These are phyloP conservation scores for Fraxinus xanthoxyloides DNA, from an alignment of 305 asterid genomes.

Conservation along the genomic window DNA sequence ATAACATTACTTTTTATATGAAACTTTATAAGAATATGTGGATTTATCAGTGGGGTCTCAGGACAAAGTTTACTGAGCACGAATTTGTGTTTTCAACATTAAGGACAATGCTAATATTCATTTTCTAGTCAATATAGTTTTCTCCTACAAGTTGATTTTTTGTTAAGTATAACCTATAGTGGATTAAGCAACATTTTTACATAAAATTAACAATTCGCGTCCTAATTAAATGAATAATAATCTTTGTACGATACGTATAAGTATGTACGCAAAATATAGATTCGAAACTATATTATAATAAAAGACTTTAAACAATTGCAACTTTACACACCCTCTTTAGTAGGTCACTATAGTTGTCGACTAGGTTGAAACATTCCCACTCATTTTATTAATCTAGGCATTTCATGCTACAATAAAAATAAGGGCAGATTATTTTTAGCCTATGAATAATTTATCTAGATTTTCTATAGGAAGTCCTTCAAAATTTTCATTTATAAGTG, in stretches of 20 bases:
- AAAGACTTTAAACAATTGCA: background rate
- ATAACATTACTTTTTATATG: background rate
- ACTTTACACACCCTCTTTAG: background rate
- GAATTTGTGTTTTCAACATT: background rate
- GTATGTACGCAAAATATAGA: background rate
- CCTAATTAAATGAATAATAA: too few relatives aligned
- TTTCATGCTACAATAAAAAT: background rate
- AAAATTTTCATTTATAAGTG: background rate
- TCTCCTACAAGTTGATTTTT: background rate
- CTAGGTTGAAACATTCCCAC: background rate
- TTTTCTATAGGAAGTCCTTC: background rate
- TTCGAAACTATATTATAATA: background rate
- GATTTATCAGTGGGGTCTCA: too few relatives aligned
- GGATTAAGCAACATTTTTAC: background rate
- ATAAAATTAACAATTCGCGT: background rate
- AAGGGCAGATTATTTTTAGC: background rate
- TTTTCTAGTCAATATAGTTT: background rate
- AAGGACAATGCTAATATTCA: background rate
- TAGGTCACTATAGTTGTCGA: background rate
- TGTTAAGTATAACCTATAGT: background rate
- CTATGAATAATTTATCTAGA: background rate
- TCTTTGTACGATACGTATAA: background rate
- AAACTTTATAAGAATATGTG: background rate
- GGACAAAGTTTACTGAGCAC: background rate
- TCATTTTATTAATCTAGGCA: background rate